A percentile compares a stretch with the other conserved stretches of the same genome.
Conservation (phyloP, 176 grass and related monocot genomes). For the Hordeum marinum region DNA sequence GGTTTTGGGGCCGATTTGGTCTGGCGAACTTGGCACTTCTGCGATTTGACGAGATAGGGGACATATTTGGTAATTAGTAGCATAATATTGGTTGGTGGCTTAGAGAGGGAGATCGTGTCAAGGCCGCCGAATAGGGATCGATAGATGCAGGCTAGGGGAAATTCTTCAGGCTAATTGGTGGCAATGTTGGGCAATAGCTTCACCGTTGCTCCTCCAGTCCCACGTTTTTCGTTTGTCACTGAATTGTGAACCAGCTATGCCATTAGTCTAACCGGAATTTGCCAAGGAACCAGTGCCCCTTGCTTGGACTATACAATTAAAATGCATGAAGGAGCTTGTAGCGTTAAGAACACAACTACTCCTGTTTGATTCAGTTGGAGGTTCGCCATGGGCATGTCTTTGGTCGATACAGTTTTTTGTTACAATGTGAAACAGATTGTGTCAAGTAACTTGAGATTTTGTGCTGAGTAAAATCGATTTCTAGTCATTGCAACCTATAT, state of each 20-base stretch:
- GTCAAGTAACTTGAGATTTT: background rate
- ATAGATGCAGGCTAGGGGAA: background rate
- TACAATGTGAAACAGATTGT: background rate
- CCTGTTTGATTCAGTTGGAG: background rate
- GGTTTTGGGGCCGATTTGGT: constrained; percentile 13
- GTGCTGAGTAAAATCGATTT: background rate
- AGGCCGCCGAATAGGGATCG: background rate
- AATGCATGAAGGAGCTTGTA: background rate
- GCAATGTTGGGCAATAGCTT: background rate
- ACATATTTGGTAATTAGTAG: background rate
- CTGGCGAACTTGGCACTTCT: background rate
- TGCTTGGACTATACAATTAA: background rate
- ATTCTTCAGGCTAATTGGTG: background rate
- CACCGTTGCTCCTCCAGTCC: background rate
- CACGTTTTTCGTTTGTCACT: background rate
- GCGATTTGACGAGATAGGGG: background rate
- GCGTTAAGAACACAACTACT: background rate
- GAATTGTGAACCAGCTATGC: background rate
- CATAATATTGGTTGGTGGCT: background rate
- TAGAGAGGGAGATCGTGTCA: no score
- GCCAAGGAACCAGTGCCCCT: background rate
- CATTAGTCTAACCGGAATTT: background rate
- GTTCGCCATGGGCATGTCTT: background rate
- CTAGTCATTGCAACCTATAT: background rate
- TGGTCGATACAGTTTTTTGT: background rate